These are phyloP conservation scores for Apiospora saccharicola DNA, from an alignment of 2,329 filamentous ascomycete genomes.

Conservation along the genomic window DNA sequence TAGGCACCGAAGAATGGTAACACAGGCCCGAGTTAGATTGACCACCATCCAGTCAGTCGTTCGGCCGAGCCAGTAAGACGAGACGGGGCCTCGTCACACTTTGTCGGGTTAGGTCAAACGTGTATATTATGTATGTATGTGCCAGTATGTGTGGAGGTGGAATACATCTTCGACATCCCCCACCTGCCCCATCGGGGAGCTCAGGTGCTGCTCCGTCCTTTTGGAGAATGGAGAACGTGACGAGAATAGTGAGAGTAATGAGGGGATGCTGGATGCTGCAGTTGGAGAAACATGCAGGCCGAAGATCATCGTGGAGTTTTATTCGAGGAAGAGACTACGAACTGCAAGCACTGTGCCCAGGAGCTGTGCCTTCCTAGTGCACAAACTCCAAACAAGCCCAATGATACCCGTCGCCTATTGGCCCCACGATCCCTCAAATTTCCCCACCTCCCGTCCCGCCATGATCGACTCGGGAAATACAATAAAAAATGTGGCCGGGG, in stretches of 20 bases:
- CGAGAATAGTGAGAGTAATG: background rate
- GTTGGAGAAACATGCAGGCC: constrained; percentile 12
- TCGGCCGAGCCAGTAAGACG: background rate
- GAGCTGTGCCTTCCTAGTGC: background rate
- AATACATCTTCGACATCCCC: background rate
- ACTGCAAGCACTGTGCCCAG: background rate
- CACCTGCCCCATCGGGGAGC: constrained; percentile 18
- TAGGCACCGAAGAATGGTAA: background rate
- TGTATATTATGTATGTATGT: background rate
- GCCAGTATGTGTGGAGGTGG: background rate
- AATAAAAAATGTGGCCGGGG: background rate
- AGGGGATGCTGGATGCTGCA: constrained; percentile 8
- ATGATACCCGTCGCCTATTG: background rate
- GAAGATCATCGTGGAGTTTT: constrained; percentile 1
- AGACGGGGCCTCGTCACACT: background rate
- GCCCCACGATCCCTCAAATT: constrained; percentile 9
- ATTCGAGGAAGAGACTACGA: background rate
- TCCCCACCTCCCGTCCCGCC: constrained; percentile 12
- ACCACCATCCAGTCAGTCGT: background rate
- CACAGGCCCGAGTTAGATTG: constrained; percentile 5
- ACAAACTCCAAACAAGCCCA: background rate
- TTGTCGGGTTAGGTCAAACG: background rate
- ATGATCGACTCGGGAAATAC: background rate
- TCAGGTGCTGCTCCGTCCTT: background rate
- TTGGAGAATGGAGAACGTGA: constrained; percentile 18